Base-by-base conservation (phyloP, 2,329 filamentous ascomycete genomes). In the Zalaria obscura region DNA sequence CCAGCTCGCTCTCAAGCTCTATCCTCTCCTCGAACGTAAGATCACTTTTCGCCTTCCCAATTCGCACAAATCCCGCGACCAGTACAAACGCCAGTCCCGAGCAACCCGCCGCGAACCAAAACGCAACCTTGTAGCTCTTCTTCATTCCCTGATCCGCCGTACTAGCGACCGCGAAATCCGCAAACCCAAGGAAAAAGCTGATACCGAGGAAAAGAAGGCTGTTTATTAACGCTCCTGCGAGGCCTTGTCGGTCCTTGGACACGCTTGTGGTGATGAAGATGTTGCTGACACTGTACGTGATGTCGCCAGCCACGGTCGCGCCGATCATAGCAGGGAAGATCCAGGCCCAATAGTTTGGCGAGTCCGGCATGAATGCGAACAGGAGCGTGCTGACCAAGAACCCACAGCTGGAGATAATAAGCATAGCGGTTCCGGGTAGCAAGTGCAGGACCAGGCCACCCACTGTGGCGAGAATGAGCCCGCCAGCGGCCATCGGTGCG, bases 1-100 rank as follows among this genome's bases (percentile, higher is more conserved):
- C 29, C n/a, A 32, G 29, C 29, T 32, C 29, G n/a, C n/a, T n/a
- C 29, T 7, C 29, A 7, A 32, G n/a, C n/a, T 32, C 29, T 32
- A 51, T 49, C 55, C 69, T 72, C 53, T 78, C 75, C 49, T 78
- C 75, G 3, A 66, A 62, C 0, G 75, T 78, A 53, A 75, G 49
- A 43, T 74, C 72, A 50, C 72, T 74, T 56, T 68, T 65, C 2
- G 75, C 74, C 37, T 68, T 68, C 0, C 67, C 64, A n/a, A 48
- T 39, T 35, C 44, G 45, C 8, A 45, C 41, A 18, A 44, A 45
- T 5, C 33, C 39, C 9, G 35, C 32, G 3, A 48, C 33, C 0
- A 48, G n/a, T 3, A 45, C 38, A n/a, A 48, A 41, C 9, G 39
- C 41, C n/a, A 39, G 29, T 26, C 33, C 39, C 25, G 43, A 42